phyloP scores from a whole-genome alignment of 1,284 basidiomycete genomes.

The Boletus calvinii region DNA sequence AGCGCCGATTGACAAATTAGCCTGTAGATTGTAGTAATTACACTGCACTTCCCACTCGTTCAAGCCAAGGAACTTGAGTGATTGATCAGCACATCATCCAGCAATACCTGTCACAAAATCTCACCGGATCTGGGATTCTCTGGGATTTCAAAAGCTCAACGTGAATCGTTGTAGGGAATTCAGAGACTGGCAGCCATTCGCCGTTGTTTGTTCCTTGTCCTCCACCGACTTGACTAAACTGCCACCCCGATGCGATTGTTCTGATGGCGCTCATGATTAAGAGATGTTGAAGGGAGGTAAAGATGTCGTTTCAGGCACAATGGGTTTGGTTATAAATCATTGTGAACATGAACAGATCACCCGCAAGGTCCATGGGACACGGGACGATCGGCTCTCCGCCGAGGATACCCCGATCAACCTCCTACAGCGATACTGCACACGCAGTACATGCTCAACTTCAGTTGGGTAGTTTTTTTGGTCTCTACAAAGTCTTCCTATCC shows the following conservation, averaged over 20 bases:
- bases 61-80: constrained; percentile 61
- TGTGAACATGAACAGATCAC: constrained; percentile 5
- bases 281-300: neutral
- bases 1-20: constrained; percentile 16
- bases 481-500: neutral
- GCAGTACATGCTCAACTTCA: too few relatives aligned
- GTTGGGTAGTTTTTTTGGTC: neutral
- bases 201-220: constrained; percentile 55
- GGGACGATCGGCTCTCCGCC: neutral
- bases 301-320: neutral
- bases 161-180: constrained; percentile 82
- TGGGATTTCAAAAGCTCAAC: constrained; percentile 73
- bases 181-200: constrained; percentile 63
- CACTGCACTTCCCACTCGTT: constrained; percentile 91
- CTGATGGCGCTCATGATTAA: constrained; percentile 30
- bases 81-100: constrained; percentile 5
- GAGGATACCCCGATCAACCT: constrained; percentile 2
- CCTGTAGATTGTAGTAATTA: constrained; percentile 26
- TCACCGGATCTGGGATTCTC: constrained; percentile 79
- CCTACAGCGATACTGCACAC: too few relatives aligned
- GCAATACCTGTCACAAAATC: constrained; percentile 25
- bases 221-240: constrained; percentile 66
- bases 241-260: constrained; percentile 49
- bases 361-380: neutral
- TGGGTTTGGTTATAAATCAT: constrained; percentile 7